Conservation (phyloP, 202 grass and related monocot species). For the Bolboschoenoplectus hybrid region DNA sequence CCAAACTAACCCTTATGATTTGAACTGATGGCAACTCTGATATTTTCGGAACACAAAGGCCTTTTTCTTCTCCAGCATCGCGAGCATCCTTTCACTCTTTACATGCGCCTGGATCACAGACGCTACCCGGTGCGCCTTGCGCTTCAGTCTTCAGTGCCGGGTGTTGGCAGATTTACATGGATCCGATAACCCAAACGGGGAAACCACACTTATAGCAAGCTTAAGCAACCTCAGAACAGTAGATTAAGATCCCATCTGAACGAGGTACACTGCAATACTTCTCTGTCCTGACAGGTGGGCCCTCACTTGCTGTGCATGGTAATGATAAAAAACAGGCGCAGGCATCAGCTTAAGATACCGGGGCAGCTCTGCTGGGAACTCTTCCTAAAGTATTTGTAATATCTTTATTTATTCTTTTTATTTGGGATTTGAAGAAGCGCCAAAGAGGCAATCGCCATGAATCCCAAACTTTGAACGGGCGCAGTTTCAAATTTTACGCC, state of each 20-base stretch:
- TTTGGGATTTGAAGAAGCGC: conserved; percentile 44
- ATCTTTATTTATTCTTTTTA: conserved; percentile 21
- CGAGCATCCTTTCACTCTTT: neutral
- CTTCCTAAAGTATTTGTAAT: neutral
- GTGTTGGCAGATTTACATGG: neutral
- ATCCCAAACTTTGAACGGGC: conserved; percentile 37
- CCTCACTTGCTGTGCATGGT: neutral
- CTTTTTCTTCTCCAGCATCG: neutral
- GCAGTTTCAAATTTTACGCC: conserved; percentile 24
- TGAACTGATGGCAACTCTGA: conserved; percentile 21
- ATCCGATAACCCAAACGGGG: conserved; percentile 10
- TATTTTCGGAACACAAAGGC: neutral
- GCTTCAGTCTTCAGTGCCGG: neutral
- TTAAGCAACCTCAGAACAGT: conserved; percentile 17
- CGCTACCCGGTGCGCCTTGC: neutral
- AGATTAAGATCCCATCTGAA: neutral
- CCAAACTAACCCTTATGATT: conserved; percentile 18
- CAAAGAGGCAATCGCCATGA: conserved; percentile 44
- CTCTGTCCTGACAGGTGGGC: neutral
- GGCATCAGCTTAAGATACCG: neutral
- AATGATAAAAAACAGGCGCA: neutral
- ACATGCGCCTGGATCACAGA: neutral
- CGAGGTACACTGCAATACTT: neutral
- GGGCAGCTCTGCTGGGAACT: neutral
- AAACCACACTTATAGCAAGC: conserved; percentile 13